These are phyloP conservation scores for Corylus avellana DNA, from an alignment of 306 rosid species.

Conservation along the genomic window DNA sequence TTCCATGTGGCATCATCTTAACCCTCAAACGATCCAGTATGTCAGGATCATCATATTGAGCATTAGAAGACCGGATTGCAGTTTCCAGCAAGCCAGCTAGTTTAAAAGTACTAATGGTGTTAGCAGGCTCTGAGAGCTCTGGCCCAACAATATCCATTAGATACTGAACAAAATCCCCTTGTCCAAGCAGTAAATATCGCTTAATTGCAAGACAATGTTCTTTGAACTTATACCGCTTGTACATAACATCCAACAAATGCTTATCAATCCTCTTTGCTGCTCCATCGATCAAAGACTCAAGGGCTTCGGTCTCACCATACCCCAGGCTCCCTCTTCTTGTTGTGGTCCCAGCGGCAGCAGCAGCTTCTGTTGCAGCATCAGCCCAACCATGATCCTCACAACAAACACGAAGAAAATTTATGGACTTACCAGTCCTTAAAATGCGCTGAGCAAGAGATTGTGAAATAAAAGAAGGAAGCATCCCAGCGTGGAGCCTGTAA, in stretches of 20 bases:
- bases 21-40: constrained; percentile 92
- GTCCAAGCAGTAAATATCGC: constrained; percentile 83
- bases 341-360: constrained; percentile 66
- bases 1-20: constrained; percentile 96
- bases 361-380: constrained; percentile 75
- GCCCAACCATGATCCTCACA: constrained; percentile 97
- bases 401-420: constrained; percentile 92
- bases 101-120: constrained; percentile 88
- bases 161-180: constrained; percentile 97
- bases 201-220: constrained; percentile 98
- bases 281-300: constrained; percentile 82
- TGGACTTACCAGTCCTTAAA: constrained; percentile 93
- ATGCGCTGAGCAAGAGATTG: constrained; percentile 93
- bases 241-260: constrained; percentile 84
- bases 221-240: constrained; percentile 79
- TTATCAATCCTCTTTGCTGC: constrained; percentile 94
- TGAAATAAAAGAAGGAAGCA: constrained; percentile 92
- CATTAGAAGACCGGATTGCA: constrained; percentile 90
- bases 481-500: constrained; percentile 76
- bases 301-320: constrained; percentile 93
- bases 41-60: constrained; percentile 92
- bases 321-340: constrained; percentile 86
- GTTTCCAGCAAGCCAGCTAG: constrained; percentile 89
- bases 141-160: constrained; percentile 97
- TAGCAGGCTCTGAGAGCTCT: constrained; percentile 93